These are phyloP conservation scores for Ophiostoma piceae DNA, from an alignment of 2,329 filamentous ascomycete genomes.

Conservation along the genomic window DNA sequence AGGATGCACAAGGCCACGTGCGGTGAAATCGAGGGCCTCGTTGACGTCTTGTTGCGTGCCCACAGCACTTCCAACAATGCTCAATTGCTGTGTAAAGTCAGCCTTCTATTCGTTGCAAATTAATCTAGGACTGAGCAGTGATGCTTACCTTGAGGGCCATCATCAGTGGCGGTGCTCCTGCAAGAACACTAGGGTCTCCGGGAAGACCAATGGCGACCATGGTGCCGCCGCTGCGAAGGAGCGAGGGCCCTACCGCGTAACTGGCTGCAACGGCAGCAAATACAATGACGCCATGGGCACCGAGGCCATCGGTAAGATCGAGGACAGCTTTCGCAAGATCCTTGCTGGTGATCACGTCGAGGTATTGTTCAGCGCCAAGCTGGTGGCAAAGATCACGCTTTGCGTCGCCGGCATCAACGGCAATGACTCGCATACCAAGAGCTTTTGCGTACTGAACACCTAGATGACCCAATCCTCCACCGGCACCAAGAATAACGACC, in stretches of 20 bases:
- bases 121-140: no score
- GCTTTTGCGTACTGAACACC: constrained; percentile 46
- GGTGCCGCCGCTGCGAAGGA: constrained; percentile 73
- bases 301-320: constrained; percentile 18
- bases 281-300: constrained; percentile 24
- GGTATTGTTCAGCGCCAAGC: constrained; percentile 51
- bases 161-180: constrained; percentile 22
- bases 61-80: constrained; percentile 24
- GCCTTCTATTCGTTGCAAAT: background rate
- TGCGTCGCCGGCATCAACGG: constrained; percentile 47
- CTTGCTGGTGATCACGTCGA: constrained; percentile 47
- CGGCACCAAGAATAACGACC: constrained; percentile 51
- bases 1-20: constrained; percentile 24
- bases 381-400: constrained; percentile 43
- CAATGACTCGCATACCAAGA: constrained; percentile 53
- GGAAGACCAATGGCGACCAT: constrained; percentile 88
- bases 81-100: constrained; percentile 19
- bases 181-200: constrained; percentile 51
- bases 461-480: constrained; percentile 36
- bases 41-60: constrained; percentile 23
- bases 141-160: constrained; percentile 22
- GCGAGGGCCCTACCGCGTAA: constrained; percentile 86
- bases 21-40: constrained; percentile 25
- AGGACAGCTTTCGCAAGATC: constrained; percentile 21
- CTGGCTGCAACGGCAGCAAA: constrained; percentile 83